phyloP scores from a whole-genome alignment of 192 early-diverging fungal species.

The Podila epigama region DNA sequence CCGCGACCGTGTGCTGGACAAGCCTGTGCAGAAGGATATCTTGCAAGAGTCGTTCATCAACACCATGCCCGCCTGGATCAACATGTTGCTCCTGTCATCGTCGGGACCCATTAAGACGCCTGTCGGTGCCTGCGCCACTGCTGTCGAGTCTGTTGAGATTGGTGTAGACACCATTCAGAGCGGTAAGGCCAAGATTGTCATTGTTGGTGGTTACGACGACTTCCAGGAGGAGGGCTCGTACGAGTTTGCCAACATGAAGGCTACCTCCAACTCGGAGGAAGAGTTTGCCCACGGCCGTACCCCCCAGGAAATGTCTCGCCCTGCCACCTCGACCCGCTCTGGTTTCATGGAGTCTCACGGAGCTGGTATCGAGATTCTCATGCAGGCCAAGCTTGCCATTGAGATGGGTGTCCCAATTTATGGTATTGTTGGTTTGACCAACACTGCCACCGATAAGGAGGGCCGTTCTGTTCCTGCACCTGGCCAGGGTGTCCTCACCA shows the following conservation, averaged over 20 bases:
- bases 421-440: constrained; percentile 87
- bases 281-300: constrained; percentile 89
- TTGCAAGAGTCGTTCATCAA: constrained; percentile 96
- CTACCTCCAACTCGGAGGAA: constrained; percentile 82
- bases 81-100: constrained; percentile 92
- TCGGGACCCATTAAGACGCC: constrained; percentile 94
- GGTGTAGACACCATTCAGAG: constrained; percentile 88
- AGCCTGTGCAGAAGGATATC: constrained; percentile 89
- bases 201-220: constrained; percentile 94
- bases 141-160: constrained; percentile 90
- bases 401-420: constrained; percentile 94
- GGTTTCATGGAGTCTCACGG: constrained; percentile 96
- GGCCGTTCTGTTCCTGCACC: constrained; percentile 94
- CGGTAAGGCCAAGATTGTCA: constrained; percentile 92
- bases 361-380: constrained; percentile 88
- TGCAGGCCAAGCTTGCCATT: constrained; percentile 86
- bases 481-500: constrained; percentile 92
- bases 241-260: constrained; percentile 98
- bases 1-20: constrained; percentile 79
- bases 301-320: constrained; percentile 88
- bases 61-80: constrained; percentile 96
- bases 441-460: constrained; percentile 94
- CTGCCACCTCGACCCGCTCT: constrained; percentile 85
- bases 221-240: constrained; percentile 93
- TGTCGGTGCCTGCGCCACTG: constrained; percentile 93